Base-by-base conservation (phyloP, 1,139 yeast species). In the Candida smagusa region DNA sequence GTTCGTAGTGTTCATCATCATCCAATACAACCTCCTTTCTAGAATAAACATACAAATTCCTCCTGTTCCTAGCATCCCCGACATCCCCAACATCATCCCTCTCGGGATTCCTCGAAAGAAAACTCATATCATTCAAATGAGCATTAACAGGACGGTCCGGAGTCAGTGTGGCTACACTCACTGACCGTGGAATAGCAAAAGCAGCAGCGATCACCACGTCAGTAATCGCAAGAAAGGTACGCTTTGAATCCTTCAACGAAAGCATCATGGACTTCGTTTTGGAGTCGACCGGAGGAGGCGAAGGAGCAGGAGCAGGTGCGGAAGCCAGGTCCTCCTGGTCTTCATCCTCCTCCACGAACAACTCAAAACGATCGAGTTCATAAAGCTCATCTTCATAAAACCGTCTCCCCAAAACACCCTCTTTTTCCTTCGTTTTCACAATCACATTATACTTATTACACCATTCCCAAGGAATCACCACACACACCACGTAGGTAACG, bases 381-480 rank as follows among this genome's bases (percentile, higher is more conserved):
- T 68, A 69, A 12, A 68, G 38, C 43, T 81, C 87, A 42, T 85
- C 94, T 44, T 84, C 92, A 54, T 80, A 84, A 33, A 84, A 76
- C 27, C 82, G 78, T 44, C 96, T 66, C 0, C 97, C 97, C 36
- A 88, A 61, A 2, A 88, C 79, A 1, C 96, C 95, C 41, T 79
- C 82, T 37, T 81, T 80, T 49, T 87, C 95, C 43, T 76, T 76
- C n/a, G 70, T 71, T 47, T 76, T 76, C 63, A 82, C 83, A 22
- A 81, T 62, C 9, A 72, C 63, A 42, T 76, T 75, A 37, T 83
- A 74, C 44, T 86, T 72, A 53, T 85, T 88, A 44, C 87, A 77
- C 95, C 95, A 87, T 58, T 84, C 94, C 95, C 95, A 87, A 0
- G 87, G 88, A 12, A 84, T 72, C 5, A 85, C 84, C 32, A 85